Base-by-base conservation (phyloP, 257 asterid species). In the Cruciata laevipes region DNA sequence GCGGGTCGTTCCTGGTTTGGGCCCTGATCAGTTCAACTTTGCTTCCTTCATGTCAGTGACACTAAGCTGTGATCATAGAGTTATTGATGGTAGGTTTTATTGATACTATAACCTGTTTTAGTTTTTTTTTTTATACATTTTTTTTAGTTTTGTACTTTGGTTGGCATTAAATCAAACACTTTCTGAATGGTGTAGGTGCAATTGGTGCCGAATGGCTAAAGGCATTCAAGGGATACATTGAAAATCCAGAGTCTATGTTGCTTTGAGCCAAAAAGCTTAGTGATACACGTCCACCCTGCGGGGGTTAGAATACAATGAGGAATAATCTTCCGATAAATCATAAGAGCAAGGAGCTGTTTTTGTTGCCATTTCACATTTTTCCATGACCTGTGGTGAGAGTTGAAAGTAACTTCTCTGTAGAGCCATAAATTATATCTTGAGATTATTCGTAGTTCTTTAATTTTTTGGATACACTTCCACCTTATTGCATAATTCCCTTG, bases 131-230 rank as follows among this genome's bases (percentile, higher is more conserved):
- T 27, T 27, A 1, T 27, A n/a, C n/a, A 3, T 10, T 18, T n/a
- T 14, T 49, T n/a, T 30, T 49, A 31, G n/a, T 63, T 40, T 37
- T 7, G 42, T 42, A 42, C 51, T 42, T 42, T 42, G 51, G 51
- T 11, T 53, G 18, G 7, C 24, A 33, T 44, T 2, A 5, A 31
- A 23, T 62, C 55, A 42, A 66, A 67, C 57, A 60, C 7, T 47
- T 30, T 27, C 61, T 60, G 32, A 16, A 11, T 59, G 71, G 51
- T 75, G 64, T 71, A 94, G 99, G 99, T 27, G 99, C 98, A 13
- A 80, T 94, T 35, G 99, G 98, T 60, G 99, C 99, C 3, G 98
- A 94, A 81, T 94, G 99, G 99, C 83, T 94, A 74, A 94, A 90
- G 82, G 96, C 96, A 40, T 94, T 94, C 33, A 94, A 94, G 78